Base-by-base conservation (phyloP, 176 grass and related monocot genomes). In the Guadua angustifolia region DNA sequence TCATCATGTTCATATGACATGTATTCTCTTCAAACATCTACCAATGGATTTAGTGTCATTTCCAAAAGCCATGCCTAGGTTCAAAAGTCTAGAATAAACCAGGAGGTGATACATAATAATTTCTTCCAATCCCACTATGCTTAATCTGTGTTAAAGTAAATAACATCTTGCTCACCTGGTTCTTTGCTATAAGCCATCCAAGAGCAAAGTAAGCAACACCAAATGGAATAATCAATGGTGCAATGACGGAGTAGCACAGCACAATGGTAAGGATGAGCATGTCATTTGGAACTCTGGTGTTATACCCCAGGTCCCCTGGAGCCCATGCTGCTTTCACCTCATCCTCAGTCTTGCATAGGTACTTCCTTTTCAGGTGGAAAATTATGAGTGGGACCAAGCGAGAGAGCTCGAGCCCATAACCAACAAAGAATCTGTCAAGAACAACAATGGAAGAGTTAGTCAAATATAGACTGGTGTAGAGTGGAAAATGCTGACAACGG, bases 381-480 rank as follows among this genome's bases (percentile, higher is more conserved):
- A 99, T 95, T 68, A 99, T 89, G 58, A 99, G 77, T 71, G 96
- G 96, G 66, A 95, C 93, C 80, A 99, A 9, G 2, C 91, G 96
- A 45, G 96, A 99, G 26, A 95, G 87, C 74, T 99, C 89, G 70
- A 99, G 96, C 45, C 93, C 96, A 58, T 99, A 99, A 59, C 96
- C 96, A 82, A 99, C 86, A 51, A 99, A 99, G 84, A 94, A 95
- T 82, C 96, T 99, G 88, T n/a, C 3, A 53, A 85, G 45, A 55
- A 9, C 17, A 87, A 71, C 17, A 89, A 74, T n/a, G 10, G 43
- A 64, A 65, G 29, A 82, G 71, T 81, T 80, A 88, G 10, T 40
- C 36, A 84, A 68, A 82, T 81, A 56, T 22, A 87, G 26, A 51
- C 3, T 62, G 38, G 3, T 33, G 8, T 51, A 84, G 13, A 45